Evolutionary conservation across 148 eudicot genomes (phyloP), one percentile per base, ranked within the genome.

Genomic region (Chenopodium album): DNA sequence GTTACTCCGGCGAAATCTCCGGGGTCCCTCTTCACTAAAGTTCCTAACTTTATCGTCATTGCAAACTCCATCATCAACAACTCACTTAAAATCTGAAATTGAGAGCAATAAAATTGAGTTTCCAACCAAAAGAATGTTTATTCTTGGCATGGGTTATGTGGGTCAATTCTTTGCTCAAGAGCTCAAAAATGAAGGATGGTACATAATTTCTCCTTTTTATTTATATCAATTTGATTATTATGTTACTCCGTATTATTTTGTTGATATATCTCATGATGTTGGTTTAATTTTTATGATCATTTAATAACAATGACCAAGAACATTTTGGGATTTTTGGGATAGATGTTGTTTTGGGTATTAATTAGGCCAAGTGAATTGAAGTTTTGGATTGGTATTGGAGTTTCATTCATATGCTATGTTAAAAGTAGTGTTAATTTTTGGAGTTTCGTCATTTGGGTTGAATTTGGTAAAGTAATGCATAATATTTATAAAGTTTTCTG

Each of bases 81-180:
- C 78, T 71, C 79, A 9, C 50, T 4, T 79, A n/a, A 63, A 64
- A n/a, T 80, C 73, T 65, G 59, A 47, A 50, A 77, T 19, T 2
- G 37, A 54, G 47, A 75, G 28, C 1, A 50, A 26, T 14, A 77
- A 78, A 13, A 64, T 87, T 31, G 80, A 83, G 28, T 10, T 17
- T 72, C 71, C 50, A 66, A 65, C 81, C 1, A 90, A 87, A 54
- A 82, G 84, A 72, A 92, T 94, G 93, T 90, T 94, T 71, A 87
- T 94, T 75, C 81, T 94, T 59, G 98, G 97, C 19, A 82, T 92
- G 94, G 98, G 98, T 85, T 94, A 84, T 70, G 98, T 93, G 11
- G 95, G 92, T 11, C 89, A 92, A 44, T 93, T 85, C 88, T 90
- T 93, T 44, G 98, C 93, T 34, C 87, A 85, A 9, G 69, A 91